Conservation (phyloP, 768 basidiomycete genomes). For the Pleurotus eryngii region DNA sequence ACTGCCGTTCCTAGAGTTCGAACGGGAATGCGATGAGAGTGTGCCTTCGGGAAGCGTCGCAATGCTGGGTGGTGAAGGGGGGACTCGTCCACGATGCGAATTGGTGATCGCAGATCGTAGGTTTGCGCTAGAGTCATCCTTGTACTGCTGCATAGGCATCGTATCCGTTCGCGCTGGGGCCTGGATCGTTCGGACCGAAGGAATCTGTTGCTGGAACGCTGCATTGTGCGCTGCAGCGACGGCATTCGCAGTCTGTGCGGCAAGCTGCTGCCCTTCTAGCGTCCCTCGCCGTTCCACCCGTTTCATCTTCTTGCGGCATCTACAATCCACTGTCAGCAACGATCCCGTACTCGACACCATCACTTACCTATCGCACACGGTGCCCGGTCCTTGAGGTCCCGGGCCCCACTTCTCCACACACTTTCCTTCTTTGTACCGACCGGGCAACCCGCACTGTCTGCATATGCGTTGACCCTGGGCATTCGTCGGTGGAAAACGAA, state of each 20-base stretch:
- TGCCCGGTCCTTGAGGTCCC: constrained; percentile 79
- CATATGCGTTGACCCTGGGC: constrained; percentile 71
- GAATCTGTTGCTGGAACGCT: constrained; percentile 8
- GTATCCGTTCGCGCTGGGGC: neutral
- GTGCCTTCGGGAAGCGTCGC: constrained; percentile 3
- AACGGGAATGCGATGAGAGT: constrained; percentile 14
- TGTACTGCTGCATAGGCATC: too few species aligned
- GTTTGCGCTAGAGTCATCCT: neutral
- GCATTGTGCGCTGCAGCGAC: constrained; percentile 12
- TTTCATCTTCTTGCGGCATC: constrained; percentile 86
- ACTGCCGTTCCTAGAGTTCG: constrained; percentile 19
- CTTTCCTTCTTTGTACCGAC: constrained; percentile 80
- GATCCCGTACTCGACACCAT: neutral
- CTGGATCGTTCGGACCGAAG: neutral
- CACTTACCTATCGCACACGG: constrained; percentile 73
- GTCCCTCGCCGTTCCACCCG: constrained; percentile 74
- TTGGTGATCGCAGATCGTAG: constrained; percentile 5
- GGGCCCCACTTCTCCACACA: constrained; percentile 90
- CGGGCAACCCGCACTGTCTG: constrained; percentile 68
- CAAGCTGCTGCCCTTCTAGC: constrained; percentile 40
- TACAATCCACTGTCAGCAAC: constrained; percentile 15
- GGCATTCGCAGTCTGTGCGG: constrained; percentile 9
- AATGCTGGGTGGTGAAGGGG: constrained; percentile 15
- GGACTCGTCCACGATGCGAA: neutral
- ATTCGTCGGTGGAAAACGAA: constrained; percentile 46